phyloP scores from a whole-genome alignment of 2,329 filamentous ascomycete genomes.

The Diaporthe amygdali region DNA sequence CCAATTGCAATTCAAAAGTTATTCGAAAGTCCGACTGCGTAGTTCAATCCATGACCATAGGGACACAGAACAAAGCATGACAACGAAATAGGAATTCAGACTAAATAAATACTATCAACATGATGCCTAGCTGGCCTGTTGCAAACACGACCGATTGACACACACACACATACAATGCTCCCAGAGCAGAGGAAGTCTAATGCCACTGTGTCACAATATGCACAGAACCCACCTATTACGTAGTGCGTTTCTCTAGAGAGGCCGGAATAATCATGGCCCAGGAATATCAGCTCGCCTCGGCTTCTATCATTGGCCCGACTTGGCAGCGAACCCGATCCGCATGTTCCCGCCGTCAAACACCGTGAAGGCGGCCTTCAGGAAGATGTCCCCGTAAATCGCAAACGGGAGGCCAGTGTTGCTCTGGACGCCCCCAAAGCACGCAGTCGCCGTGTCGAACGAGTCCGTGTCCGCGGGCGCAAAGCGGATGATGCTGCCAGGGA shows the following conservation, averaged over 20 bases:
- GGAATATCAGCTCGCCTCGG: background rate
- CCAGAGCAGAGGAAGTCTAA: slow-evolving; percentile 1
- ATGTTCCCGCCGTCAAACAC: slow-evolving; percentile 61
- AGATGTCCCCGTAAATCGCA: slow-evolving; percentile 72
- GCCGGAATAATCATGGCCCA: background rate
- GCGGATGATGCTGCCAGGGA: slow-evolving; percentile 49
- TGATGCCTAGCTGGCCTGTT: background rate
- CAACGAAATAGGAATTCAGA: background rate
- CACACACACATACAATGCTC: background rate
- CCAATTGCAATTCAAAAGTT: background rate
- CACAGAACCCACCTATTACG: background rate
- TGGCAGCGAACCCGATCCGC: slow-evolving; percentile 53
- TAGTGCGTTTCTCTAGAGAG: background rate
- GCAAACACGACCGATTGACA: background rate
- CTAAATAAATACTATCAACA: background rate
- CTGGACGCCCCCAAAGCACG: slow-evolving; percentile 73
- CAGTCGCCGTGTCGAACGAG: slow-evolving; percentile 54
- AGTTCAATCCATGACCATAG: no score
- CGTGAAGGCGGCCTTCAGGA: slow-evolving; percentile 72
- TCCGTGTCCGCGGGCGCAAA: slow-evolving; percentile 53
- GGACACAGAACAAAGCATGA: background rate
- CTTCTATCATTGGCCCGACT: slow-evolving; percentile 26
- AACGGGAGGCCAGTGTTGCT: slow-evolving; percentile 59
- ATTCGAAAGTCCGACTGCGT: background rate
- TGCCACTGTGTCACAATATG: background rate